phyloP scores from a whole-genome alignment of 331 rosid species.

The Phaseolus coccineus region DNA sequence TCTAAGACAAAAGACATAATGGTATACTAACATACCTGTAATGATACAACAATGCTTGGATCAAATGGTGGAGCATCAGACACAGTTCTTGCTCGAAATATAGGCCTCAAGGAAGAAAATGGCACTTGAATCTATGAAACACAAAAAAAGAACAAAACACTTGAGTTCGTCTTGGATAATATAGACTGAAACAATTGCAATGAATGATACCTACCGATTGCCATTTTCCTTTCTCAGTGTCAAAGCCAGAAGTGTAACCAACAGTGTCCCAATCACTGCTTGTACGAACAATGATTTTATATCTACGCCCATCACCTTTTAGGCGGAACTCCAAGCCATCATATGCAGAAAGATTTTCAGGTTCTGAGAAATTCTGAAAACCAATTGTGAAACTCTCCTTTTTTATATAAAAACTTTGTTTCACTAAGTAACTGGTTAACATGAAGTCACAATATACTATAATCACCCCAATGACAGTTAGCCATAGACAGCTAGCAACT shows the following conservation, averaged over 20 bases:
- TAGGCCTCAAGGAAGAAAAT: conserved; percentile 82
- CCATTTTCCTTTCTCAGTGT: conserved; percentile 85
- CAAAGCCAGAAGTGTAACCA: conserved; percentile 78
- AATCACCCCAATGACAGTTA: neutral
- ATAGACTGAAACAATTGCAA: neutral
- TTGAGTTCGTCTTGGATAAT: conserved; percentile 10
- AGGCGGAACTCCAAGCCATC: conserved; percentile 89
- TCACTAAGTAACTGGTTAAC: conserved; percentile 8
- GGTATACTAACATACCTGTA: conserved; percentile 68
- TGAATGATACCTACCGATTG: conserved; percentile 69
- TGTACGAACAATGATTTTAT: conserved; percentile 80
- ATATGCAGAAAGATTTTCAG: conserved; percentile 90
- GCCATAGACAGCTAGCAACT: neutral
- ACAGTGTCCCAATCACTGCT: conserved; percentile 90
- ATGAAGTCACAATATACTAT: conserved; percentile 5
- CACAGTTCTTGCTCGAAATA: conserved; percentile 85
- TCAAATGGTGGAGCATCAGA: conserved; percentile 86
- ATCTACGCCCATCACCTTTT: conserved; percentile 92
- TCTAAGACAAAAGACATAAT: conserved; percentile 40
- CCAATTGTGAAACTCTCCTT: conserved; percentile 42
- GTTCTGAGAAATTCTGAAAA: conserved; percentile 80
- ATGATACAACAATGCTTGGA: conserved; percentile 65
- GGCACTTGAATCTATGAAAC: conserved; percentile 68
- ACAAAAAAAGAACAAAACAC: conserved; percentile 35
- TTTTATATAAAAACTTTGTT: conserved; percentile 9